These are phyloP conservation scores for Kitagawia praeruptora DNA, from an alignment of 129 eudicot species.

Conservation along the genomic window DNA sequence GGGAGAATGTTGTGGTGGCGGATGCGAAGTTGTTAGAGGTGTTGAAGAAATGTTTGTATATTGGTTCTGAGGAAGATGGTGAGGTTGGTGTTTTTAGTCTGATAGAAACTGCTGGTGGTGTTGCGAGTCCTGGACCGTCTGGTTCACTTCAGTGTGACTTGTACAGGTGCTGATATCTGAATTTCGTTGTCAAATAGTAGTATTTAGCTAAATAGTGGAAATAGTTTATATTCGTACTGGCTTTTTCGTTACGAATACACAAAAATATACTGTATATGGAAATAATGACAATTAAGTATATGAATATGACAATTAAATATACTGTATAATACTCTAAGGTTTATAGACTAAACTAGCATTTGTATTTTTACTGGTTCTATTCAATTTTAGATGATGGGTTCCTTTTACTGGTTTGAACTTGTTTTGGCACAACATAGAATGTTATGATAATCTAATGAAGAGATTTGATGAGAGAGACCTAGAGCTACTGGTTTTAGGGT, in stretches of 20 bases:
- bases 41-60: conserved; percentile 57
- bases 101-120: conserved; percentile 97
- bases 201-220: neutral
- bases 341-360: too few relatives aligned
- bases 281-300: neutral
- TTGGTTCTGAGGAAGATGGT: conserved; percentile 15
- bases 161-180: conserved; percentile 46
- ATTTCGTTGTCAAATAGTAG: neutral
- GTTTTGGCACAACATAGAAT: too few relatives aligned
- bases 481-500: too few relatives aligned
- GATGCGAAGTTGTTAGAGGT: conserved; percentile 47
- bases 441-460: too few relatives aligned
- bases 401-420: too few relatives aligned
- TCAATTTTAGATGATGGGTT: neutral
- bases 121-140: conserved; percentile 91
- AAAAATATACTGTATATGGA: too few relatives aligned
- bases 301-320: too few relatives aligned
- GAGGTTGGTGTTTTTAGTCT: conserved; percentile 36
- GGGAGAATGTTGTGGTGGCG: conserved; percentile 51
- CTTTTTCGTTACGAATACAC: too few relatives aligned
- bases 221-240: too few relatives aligned
- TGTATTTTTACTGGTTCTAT: neutral
- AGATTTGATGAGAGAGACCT: too few relatives aligned
- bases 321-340: neutral
- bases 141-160: conserved; percentile 94